phyloP scores from a whole-genome alignment of 257 asterid species.

The Haberlea rhodopensis region DNA sequence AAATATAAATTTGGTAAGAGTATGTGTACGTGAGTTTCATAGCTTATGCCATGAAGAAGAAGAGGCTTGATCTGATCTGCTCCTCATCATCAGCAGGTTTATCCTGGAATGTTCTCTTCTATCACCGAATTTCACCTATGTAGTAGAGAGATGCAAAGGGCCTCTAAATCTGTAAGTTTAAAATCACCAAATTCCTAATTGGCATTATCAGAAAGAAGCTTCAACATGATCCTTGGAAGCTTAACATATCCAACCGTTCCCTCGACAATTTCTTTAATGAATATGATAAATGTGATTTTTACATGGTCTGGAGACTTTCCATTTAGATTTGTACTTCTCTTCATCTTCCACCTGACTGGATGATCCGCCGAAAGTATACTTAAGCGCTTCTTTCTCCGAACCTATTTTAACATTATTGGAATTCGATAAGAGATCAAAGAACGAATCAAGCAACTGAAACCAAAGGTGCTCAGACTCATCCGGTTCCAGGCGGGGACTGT shows the following conservation, averaged over 20 bases:
- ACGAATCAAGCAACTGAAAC: conserved; percentile 95
- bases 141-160: too few relatives aligned
- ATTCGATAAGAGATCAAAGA: conserved; percentile 77
- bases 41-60: too few relatives aligned
- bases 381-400: conserved; percentile 33
- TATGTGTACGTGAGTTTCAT: too few relatives aligned
- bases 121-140: too few relatives aligned
- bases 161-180: conserved; percentile 71
- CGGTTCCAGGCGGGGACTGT: conserved; percentile 80
- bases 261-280: conserved; percentile 88
- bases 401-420: conserved; percentile 35
- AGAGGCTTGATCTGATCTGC: too few relatives aligned
- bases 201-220: conserved; percentile 88
- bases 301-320: conserved; percentile 54
- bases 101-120: too few relatives aligned
- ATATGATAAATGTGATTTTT: conserved; percentile 47
- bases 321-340: conserved; percentile 36
- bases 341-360: conserved; percentile 37
- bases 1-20: too few relatives aligned
- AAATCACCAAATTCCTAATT: conserved; percentile 94
- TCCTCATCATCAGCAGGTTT: too few relatives aligned
- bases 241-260: conserved; percentile 94
- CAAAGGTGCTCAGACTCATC: conserved; percentile 92
- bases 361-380: conserved; percentile 34
- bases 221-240: conserved; percentile 79